A percentile compares a stretch with the other conserved stretches of the same genome.
Conservation (phyloP, 345 rosid species). For the Gossypioides kirkii region DNA sequence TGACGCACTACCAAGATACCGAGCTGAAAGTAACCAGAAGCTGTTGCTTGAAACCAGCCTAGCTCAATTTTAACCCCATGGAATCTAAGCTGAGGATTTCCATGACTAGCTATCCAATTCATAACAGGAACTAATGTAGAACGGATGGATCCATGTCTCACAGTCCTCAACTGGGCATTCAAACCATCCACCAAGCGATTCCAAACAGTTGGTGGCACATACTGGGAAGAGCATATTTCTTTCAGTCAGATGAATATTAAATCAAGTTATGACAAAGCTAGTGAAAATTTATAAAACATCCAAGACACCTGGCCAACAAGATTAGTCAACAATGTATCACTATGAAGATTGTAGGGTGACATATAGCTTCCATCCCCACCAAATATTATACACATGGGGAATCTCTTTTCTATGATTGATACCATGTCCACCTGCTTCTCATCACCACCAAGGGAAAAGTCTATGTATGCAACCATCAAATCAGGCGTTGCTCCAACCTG, state of each 20-base stretch:
- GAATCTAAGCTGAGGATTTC: constrained; percentile 83
- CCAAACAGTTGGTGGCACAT: constrained; percentile 87
- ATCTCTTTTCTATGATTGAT: constrained; percentile 77
- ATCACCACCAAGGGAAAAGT: constrained; percentile 94
- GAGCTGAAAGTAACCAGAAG: constrained; percentile 95
- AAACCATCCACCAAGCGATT: constrained; percentile 89
- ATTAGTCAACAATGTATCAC: constrained; percentile 69
- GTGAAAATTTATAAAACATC: constrained; percentile 1
- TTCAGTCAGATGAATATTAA: constrained; percentile 6
- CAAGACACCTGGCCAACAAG: constrained; percentile 85
- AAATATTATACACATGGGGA: constrained; percentile 94
- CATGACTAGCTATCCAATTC: constrained; percentile 83
- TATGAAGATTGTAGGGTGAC: constrained; percentile 87
- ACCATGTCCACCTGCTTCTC: constrained; percentile 95
- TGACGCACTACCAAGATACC: constrained; percentile 78
- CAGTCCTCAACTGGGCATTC: constrained; percentile 90
- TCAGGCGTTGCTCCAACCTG: constrained; percentile 96
- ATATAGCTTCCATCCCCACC: constrained; percentile 97
- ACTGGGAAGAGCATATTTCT: constrained; percentile 37
- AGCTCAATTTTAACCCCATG: constrained; percentile 79
- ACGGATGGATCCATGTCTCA: constrained; percentile 78
- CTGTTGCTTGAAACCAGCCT: constrained; percentile 98
- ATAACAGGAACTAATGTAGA: constrained; percentile 73
- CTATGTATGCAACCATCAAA: constrained; percentile 92
- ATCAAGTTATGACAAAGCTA: constrained; percentile 2